These are phyloP conservation scores for Arthrinium phaeospermum DNA, from an alignment of 2,329 filamentous ascomycete species.

Conservation along the genomic window DNA sequence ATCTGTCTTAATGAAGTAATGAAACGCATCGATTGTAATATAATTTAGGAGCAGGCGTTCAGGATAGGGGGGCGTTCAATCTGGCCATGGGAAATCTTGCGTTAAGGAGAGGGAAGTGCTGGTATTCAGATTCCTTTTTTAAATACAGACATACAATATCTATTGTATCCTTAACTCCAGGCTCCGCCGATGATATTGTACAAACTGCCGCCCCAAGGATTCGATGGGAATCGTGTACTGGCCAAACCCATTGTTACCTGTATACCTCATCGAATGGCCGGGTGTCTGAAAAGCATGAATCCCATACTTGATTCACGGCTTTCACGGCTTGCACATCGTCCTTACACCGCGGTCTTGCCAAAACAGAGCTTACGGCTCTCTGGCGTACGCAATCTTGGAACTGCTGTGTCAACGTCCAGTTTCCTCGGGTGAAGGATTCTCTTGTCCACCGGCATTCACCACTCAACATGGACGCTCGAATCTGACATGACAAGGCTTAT, in stretches of 20 bases:
- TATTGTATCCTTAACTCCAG: slow-evolving; percentile 16
- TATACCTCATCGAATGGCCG: slow-evolving; percentile 97
- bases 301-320: slow-evolving; percentile 97
- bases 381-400: slow-evolving; percentile 90
- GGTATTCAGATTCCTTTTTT: slow-evolving; percentile 24
- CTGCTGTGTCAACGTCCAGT: slow-evolving; percentile 90
- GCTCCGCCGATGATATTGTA: slow-evolving; percentile 23
- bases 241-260: slow-evolving; percentile 61
- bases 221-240: too few species aligned
- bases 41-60: slow-evolving; percentile 27
- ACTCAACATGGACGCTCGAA: slow-evolving; percentile 88
- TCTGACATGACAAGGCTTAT: slow-evolving; percentile 55
- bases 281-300: slow-evolving; percentile 93
- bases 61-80: not conserved
- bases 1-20: slow-evolving; percentile 28
- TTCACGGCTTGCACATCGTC: slow-evolving; percentile 85
- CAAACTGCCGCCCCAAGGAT: not conserved
- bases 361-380: slow-evolving; percentile 80
- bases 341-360: slow-evolving; percentile 78
- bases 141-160: slow-evolving; percentile 22
- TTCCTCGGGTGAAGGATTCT: slow-evolving; percentile 83
- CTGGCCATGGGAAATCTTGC: slow-evolving; percentile 28
- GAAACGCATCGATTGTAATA: slow-evolving; percentile 23
- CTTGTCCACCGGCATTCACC: slow-evolving; percentile 91
- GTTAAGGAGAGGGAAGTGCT: slow-evolving; percentile 32